phyloP scores from a whole-genome alignment of 805 yeast genomes.

The Scheffersomyces amazonensis region DNA sequence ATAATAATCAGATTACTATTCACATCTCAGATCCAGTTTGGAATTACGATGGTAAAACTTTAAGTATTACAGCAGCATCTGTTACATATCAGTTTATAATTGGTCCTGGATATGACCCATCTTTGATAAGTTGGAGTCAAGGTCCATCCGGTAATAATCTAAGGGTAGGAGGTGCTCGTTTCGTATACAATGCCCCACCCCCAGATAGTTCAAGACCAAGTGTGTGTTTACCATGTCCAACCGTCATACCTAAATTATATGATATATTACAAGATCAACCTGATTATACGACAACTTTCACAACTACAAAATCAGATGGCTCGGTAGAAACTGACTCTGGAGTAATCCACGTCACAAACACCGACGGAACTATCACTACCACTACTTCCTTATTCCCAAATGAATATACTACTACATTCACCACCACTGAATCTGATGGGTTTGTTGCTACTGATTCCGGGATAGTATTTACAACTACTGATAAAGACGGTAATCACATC shows the following conservation, averaged over 20 bases:
- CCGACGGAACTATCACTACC: conserved; percentile 13
- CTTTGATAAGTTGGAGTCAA: too few relatives aligned
- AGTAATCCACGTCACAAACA: conserved; percentile 12
- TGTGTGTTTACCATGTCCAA: too few relatives aligned
- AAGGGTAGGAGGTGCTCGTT: background rate
- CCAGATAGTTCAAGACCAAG: background rate
- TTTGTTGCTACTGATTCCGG: conserved; percentile 12
- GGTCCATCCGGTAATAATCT: background rate
- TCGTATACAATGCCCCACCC: background rate
- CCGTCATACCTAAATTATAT: too few relatives aligned
- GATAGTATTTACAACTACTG: conserved; percentile 12
- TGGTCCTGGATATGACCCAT: too few relatives aligned
- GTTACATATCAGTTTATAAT: too few relatives aligned
- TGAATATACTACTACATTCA: conserved; percentile 12
- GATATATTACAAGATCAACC: too few relatives aligned
- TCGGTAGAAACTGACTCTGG: conserved; percentile 11
- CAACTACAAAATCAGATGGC: conserved; percentile 11
- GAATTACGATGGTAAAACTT: too few relatives aligned
- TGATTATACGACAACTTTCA: conserved; percentile 7
- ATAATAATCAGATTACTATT: too few relatives aligned
- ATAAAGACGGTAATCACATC: conserved; percentile 5
- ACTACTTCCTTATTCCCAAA: conserved; percentile 9
- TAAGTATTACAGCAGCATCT: too few relatives aligned
- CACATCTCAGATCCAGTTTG: too few relatives aligned
- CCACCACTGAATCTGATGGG: conserved; percentile 10